Base-by-base conservation (phyloP, 139 green algal genomes). In the Axilococcus clingmanii region DNA sequence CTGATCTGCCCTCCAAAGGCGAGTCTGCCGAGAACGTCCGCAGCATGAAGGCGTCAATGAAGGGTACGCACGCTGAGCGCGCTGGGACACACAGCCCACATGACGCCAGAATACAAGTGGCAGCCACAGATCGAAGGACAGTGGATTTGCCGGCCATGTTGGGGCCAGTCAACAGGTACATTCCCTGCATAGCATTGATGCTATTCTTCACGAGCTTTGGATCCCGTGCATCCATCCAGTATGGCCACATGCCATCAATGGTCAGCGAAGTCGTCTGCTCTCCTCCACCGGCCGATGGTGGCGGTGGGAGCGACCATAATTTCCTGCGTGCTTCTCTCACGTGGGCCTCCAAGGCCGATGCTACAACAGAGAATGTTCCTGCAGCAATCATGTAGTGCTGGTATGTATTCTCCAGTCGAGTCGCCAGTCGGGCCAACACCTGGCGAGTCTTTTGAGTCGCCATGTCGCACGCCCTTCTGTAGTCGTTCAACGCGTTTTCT, bases 131-230 rank as follows among this genome's bases (percentile, higher is more conserved):
- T 17, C 91, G 79, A 37, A 95, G 69, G 12, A 96, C 55, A 1
- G 87, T 96, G 31, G 71, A 88, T 69, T 97, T 97, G 58, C 89
- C 88, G 60, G 80, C 88, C 81, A 93, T 94, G 65, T 96, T 96
- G 25, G 87, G 83, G 2, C 87, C 87, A 6, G 84, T 94, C 12
- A 96, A 73, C 40, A 94, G 66, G 19, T 74, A 54, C 66, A 94
- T 80, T 25, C 73, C 63, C 34, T 71, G 33, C 48, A 80, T 9
- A 38, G 12, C 12, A 9, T n/a, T 38, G n/a, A n/a, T n/a, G n/a
- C n/a, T n/a, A n/a, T n/a, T n/a, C n/a, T n/a, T n/a, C n/a, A n/a
- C n/a, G n/a, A n/a, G n/a, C n/a, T n/a, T n/a, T n/a, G n/a, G n/a
- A n/a, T n/a, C n/a, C n/a, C n/a, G n/a, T n/a, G n/a, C n/a, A n/a